Evolutionary conservation across 768 basidiomycete species (phyloP).

Genomic region (Boletus sp.): DNA sequence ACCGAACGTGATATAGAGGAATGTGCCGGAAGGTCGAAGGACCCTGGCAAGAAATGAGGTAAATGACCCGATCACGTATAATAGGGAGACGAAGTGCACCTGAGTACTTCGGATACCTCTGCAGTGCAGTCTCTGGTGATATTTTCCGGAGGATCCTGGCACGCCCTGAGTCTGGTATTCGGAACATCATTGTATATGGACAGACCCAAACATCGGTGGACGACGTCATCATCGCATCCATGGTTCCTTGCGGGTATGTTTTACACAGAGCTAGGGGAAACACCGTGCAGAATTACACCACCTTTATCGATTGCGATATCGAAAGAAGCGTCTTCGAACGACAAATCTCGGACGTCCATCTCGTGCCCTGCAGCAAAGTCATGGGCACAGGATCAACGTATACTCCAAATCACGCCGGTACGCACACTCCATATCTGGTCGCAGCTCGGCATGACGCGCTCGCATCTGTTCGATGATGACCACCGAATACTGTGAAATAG

Average conservation of each 20-base stretch:
- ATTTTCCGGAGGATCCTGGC: slow-evolving; percentile 69
- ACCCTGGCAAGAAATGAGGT: slow-evolving; percentile 41
- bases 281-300: slow-evolving; percentile 8
- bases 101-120: slow-evolving; percentile 73
- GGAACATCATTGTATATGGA: not conserved
- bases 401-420: not conserved
- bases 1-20: slow-evolving; percentile 83
- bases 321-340: slow-evolving; percentile 55
- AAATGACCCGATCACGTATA: not conserved
- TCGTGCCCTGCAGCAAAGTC: slow-evolving; percentile 56
- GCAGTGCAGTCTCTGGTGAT: slow-evolving; percentile 66
- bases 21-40: slow-evolving; percentile 55
- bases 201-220: slow-evolving; percentile 81
- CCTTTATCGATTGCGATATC: slow-evolving; percentile 87
- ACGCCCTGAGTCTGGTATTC: not conserved
- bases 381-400: not conserved
- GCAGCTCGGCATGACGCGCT: slow-evolving; percentile 41
- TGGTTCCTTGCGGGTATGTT: slow-evolving; percentile 48
- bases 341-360: slow-evolving; percentile 75
- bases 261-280: not conserved
- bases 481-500: slow-evolving; percentile 57
- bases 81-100: slow-evolving; percentile 36
- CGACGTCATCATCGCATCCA: slow-evolving; percentile 87
- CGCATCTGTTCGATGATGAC: slow-evolving; percentile 76
- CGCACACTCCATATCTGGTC: slow-evolving; percentile 73